Evolutionary conservation across 257 asterid genomes (phyloP), one percentile per base, ranked within the genome.

Genomic region (Penstemon newberryi): DNA sequence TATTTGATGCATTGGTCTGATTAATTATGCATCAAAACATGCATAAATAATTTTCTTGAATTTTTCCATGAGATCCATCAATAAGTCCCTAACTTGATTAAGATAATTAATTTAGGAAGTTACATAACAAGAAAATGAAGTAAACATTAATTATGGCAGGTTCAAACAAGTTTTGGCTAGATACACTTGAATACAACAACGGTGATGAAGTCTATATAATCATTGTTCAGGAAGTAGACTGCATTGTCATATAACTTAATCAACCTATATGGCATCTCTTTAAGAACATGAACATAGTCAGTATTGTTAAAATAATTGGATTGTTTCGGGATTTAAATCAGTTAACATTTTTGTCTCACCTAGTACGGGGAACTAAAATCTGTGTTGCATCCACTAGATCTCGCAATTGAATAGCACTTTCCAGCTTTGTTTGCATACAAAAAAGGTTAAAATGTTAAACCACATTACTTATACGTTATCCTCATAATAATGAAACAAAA

Each of bases 351-450:
- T 13, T 71, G 49, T 49, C 79, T 36, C 10, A 87, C 99, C 96
- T 85, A 63, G 75, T 56, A 75, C 96, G 99, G 61, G 97, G 99
- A 51, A 93, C 97, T 73, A 93, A 74, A 76, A 81, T 84, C 57
- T 97, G 85, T 42, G 99, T 93, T 4, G 99, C 97, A 70, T 93
- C 99, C 86, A 93, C 78, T 77, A 93, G 92, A 86, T 93, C 99
- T 89, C 90, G 99, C 84, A 93, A 79, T 56, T 93, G 96, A 71
- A 93, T 86, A 36, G 97, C 99, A 81, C 77, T 93, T 86, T 93
- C 88, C 72, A 93, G 91, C 81, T 93, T 93, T 47, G 97, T 93
- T 97, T 93, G 87, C 68, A 73, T 46, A 68, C 73, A 70, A 60
- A 55, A 53, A 73, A 60, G 69, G 51, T 73, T 63, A 68, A 56